Percentiles rank a stretch among this genome's conserved stretches.
Evolutionary conservation across 768 basidiomycete genomes (phyloP).

Genomic region (Tubosaeta sp.): DNA sequence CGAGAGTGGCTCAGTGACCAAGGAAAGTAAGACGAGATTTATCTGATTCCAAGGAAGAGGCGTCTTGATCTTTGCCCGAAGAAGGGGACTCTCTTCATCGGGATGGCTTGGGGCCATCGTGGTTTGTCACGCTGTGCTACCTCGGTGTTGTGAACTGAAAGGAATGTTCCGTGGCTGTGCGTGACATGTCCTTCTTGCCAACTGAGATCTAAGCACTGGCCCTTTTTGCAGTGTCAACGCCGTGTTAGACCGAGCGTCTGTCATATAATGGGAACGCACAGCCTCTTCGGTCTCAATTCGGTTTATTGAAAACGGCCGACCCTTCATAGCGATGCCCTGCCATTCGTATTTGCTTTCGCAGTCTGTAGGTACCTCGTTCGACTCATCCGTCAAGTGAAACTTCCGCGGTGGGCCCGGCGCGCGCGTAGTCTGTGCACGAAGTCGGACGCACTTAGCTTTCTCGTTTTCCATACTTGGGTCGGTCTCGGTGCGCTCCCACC

Average conservation of each 20-base stretch:
- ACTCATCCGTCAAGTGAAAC: neutral
- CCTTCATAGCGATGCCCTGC: neutral
- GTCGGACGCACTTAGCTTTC: slow-evolving; percentile 5
- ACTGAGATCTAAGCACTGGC: too few relatives aligned
- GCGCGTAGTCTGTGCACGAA: neutral
- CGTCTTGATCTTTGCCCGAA: slow-evolving; percentile 32
- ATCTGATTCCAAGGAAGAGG: slow-evolving; percentile 53
- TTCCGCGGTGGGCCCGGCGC: neutral
- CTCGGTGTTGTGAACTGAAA: too few relatives aligned
- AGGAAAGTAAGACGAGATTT: slow-evolving; percentile 42
- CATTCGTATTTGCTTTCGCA: too few relatives aligned
- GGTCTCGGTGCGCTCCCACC: slow-evolving; percentile 7
- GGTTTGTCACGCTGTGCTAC: neutral
- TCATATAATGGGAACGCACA: neutral
- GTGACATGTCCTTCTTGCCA: neutral
- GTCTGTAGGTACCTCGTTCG: too few relatives aligned
- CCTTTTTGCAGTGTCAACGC: too few relatives aligned
- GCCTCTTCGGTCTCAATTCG: neutral
- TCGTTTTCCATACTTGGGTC: neutral
- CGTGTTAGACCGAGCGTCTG: too few relatives aligned
- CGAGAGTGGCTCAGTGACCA: slow-evolving; percentile 53
- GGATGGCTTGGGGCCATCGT: slow-evolving; percentile 34
- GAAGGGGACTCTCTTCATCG: slow-evolving; percentile 45
- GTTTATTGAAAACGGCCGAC: neutral
- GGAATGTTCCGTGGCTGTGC: neutral